These are phyloP conservation scores for Mycena floridula DNA, from an alignment of 768 basidiomycete species.

Conservation along the genomic window DNA sequence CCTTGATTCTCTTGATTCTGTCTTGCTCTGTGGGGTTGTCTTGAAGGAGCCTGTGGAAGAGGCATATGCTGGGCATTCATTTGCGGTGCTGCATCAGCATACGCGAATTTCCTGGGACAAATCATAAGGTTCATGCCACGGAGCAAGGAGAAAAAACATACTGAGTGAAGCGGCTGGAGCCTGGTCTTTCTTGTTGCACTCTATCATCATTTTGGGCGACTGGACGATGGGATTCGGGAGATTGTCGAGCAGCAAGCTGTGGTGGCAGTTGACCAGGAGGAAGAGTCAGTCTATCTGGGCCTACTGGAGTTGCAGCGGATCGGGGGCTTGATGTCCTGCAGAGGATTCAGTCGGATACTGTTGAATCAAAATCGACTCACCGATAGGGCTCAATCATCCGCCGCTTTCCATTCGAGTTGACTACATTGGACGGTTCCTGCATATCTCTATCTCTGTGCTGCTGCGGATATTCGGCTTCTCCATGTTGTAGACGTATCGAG, in stretches of 20 bases:
- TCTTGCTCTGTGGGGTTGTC: slow-evolving; percentile 29
- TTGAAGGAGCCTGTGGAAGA: slow-evolving; percentile 36
- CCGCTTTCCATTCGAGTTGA: slow-evolving; percentile 64
- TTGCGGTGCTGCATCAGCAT: slow-evolving; percentile 40
- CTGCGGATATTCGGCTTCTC: slow-evolving; percentile 18
- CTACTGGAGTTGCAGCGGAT: slow-evolving; percentile 47
- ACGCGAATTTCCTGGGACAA: slow-evolving; percentile 60
- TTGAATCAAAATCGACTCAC: slow-evolving; percentile 24
- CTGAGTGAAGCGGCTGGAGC: slow-evolving; percentile 46
- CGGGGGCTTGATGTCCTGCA: slow-evolving; percentile 66
- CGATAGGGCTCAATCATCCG: slow-evolving; percentile 38
- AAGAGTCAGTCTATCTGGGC: slow-evolving; percentile 62
- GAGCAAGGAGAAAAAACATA: slow-evolving; percentile 18
- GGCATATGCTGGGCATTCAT: slow-evolving; percentile 30
- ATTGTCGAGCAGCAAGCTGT: slow-evolving; percentile 29
- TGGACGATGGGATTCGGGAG: too few relatives aligned
- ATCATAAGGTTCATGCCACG: slow-evolving; percentile 1
- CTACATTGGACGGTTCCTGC: slow-evolving; percentile 25
- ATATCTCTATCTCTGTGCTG: slow-evolving; percentile 11
- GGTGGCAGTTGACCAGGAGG: slow-evolving; percentile 54
- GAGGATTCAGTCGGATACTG: slow-evolving; percentile 26
- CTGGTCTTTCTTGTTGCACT: slow-evolving; percentile 33
- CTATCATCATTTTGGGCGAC: slow-evolving; percentile 18
- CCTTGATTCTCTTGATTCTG: slow-evolving; percentile 21
- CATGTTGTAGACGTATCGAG: slow-evolving; percentile 32